Evolutionary conservation across 2,329 filamentous ascomycete genomes (phyloP).

Genomic region (Xylariaceae sp.): DNA sequence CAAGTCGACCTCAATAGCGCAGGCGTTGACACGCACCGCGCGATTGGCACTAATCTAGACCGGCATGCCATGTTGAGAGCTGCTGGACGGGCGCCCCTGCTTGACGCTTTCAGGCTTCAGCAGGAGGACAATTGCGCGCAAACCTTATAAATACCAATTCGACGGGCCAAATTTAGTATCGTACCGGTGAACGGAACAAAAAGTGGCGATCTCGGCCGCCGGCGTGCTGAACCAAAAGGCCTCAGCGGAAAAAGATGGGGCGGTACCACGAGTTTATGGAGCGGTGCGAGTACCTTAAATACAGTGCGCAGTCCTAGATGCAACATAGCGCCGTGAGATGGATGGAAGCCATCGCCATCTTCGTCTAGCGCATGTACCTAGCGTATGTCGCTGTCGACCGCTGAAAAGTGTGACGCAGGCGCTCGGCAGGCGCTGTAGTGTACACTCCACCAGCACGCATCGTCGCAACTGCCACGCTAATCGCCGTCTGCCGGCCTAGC

Average conservation of each 20-base stretch:
- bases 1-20: conserved; percentile 18
- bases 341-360: no score
- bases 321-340: background rate
- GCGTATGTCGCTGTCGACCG: no score
- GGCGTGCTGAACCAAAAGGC: background rate
- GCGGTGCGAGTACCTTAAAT: background rate
- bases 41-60: conserved; percentile 28
- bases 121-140: conserved; percentile 1
- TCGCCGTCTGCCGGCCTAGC: no score
- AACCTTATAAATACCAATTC: background rate
- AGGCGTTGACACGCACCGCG: conserved; percentile 25
- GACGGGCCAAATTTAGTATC: background rate
- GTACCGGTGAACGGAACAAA: background rate
- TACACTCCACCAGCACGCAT: no score
- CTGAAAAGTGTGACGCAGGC: no score
- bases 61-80: conserved; percentile 27
- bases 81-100: background rate
- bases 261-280: background rate
- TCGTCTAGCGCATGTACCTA: no score
- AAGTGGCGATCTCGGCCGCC: background rate
- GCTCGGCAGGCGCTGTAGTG: no score
- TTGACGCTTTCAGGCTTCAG: background rate
- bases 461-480: no score
- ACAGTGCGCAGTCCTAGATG: background rate
- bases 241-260: background rate